Base-by-base conservation (phyloP, 495 filamentous ascomycete species). In the Venustampulla echinocandica region DNA sequence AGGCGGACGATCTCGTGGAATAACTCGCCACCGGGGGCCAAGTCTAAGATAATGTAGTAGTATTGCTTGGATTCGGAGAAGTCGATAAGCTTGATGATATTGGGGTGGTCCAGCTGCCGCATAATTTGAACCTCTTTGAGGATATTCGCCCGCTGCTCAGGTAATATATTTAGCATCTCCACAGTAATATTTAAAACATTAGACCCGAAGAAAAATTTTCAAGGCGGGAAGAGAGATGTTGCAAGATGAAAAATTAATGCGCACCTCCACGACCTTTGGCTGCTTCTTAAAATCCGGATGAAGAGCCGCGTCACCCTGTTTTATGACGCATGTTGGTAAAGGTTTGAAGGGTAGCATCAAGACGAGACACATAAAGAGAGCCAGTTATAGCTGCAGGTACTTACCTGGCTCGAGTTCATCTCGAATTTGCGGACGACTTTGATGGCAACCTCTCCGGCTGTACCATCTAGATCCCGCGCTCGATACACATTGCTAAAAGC, bases 41-140 rank as follows among this genome's bases (percentile, higher is more conserved):
- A 79, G 64, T 98, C 93, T 27, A 98, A 76, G 40, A 98, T 77
- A 54, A 98, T 95, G 66, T 90, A 98, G 60, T 98, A 98, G 58
- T 95, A 95, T 66, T 96, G 88, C 28, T 72, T 75, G 6, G 89
- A 93, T 65, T 98, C 92, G 44, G 84, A 84, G 58, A 98, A 98
- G 56, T 93, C 85, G 54, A 96, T 75, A 17, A 98, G 76, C 56
- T 86, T 88, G 66, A 93, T 79, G 56, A 98, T 87, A 58, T 96
- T 96, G 17, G 89, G 89, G 54, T 98, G 93, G 53, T 97, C 88
- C 39, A 97, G 71, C 57, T 89, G 82, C 34, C 87, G 86, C 92
- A 98, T 98, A 61, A 98, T 97, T 62, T 95, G 89, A 10, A 98
- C 93, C 62, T 98, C 92, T 64, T 98, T 98, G 38, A 97, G 70